Evolutionary conservation across 139 green algal species (phyloP).

Genomic region (Bryopsis sp.): DNA sequence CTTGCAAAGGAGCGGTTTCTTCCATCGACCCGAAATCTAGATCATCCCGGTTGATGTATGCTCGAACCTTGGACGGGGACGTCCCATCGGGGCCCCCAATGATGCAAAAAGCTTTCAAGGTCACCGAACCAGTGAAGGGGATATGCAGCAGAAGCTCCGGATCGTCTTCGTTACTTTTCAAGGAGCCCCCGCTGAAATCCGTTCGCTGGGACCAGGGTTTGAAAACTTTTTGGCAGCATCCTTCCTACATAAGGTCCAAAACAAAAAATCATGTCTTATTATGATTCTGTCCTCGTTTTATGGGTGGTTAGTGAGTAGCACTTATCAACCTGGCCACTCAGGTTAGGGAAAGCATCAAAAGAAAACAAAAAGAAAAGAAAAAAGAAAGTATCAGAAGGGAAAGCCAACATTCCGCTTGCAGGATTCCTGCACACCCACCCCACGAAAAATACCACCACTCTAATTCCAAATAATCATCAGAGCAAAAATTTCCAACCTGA

Average conservation of each 20-base stretch:
- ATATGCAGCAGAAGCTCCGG: slow-evolving; percentile 82
- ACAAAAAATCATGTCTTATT: too few species aligned
- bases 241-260: neutral
- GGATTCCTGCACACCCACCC: too few species aligned
- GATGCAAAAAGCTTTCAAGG: slow-evolving; percentile 71
- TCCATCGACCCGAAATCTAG: slow-evolving; percentile 64
- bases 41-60: slow-evolving; percentile 72
- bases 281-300: too few species aligned
- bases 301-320: too few species aligned
- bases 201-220: slow-evolving; percentile 57
- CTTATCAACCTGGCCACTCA: too few species aligned
- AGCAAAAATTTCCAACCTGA: too few species aligned
- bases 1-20: slow-evolving; percentile 54
- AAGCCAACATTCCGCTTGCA: too few species aligned
- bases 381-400: neutral
- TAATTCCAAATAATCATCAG: too few species aligned
- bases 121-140: slow-evolving; percentile 71
- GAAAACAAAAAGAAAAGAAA: too few species aligned
- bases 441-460: too few species aligned
- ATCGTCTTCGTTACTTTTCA: slow-evolving; percentile 75
- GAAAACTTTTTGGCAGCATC: slow-evolving; percentile 31
- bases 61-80: slow-evolving; percentile 47
- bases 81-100: slow-evolving; percentile 48
- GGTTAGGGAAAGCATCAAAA: too few species aligned
- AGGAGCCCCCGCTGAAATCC: slow-evolving; percentile 22